Evolutionary conservation across 2,329 filamentous ascomycete genomes (phyloP).

Genomic region (Akanthomyces lecanii): DNA sequence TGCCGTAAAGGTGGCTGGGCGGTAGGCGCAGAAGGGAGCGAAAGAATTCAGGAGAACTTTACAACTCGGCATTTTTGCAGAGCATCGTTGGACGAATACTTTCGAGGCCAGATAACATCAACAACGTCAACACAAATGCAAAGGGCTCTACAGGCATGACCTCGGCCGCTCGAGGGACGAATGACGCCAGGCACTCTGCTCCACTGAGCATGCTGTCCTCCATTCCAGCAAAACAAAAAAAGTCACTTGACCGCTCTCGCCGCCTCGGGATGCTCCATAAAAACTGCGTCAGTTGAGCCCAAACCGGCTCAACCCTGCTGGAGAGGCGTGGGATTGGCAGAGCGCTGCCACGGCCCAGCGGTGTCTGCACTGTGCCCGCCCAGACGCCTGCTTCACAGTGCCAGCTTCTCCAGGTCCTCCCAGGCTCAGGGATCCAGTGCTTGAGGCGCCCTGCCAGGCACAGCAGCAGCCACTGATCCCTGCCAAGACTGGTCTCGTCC

Average conservation of each 20-base stretch:
- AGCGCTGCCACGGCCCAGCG: not conserved
- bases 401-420: too few relatives aligned
- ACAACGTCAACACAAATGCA: too few relatives aligned
- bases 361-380: not conserved
- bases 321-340: not conserved
- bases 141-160: too few relatives aligned
- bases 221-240: constrained; percentile 15
- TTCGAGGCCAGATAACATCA: too few relatives aligned
- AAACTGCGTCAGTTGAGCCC: constrained; percentile 9
- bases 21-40: not conserved
- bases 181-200: not conserved
- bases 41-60: not conserved
- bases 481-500: not conserved
- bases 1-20: constrained; percentile 1
- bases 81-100: not conserved
- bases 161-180: not conserved
- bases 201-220: not conserved
- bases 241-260: constrained; percentile 17
- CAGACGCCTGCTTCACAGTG: too few relatives aligned
- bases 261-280: not conserved
- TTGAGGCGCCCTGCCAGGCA: not conserved
- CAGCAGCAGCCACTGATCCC: not conserved
- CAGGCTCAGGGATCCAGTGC: not conserved
- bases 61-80: not conserved
- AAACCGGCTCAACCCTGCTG: constrained; percentile 1